Conservation (phyloP, 2,329 filamentous ascomycete species). For the Trichoderma atroviride region DNA sequence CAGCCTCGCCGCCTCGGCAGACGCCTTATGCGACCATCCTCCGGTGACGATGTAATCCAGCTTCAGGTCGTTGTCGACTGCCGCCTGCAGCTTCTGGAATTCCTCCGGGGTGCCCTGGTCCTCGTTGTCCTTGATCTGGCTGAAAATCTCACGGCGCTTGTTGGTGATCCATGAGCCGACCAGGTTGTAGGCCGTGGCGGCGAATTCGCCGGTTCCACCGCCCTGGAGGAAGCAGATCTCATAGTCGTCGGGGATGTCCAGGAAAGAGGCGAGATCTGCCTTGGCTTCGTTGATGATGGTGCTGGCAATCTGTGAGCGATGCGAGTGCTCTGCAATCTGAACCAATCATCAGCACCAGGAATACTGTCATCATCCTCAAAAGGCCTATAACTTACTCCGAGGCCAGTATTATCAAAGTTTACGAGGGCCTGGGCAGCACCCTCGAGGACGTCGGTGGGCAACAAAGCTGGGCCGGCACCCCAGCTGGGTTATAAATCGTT, state of each 20-base stretch:
- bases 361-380: too few relatives aligned
- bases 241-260: slow-evolving; percentile 84
- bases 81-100: slow-evolving; percentile 57
- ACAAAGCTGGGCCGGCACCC: slow-evolving; percentile 83
- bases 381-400: slow-evolving; percentile 54
- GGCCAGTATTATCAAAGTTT: slow-evolving; percentile 77
- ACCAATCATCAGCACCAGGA: too few relatives aligned
- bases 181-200: background rate
- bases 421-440: slow-evolving; percentile 74
- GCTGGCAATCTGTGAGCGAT: slow-evolving; percentile 77
- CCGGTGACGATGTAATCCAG: slow-evolving; percentile 80
- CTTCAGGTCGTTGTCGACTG: slow-evolving; percentile 71
- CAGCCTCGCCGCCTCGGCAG: slow-evolving; percentile 73
- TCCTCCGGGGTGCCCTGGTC: background rate
- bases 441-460: slow-evolving; percentile 81
- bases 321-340: slow-evolving; percentile 78
- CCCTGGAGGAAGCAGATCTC: slow-evolving; percentile 87
- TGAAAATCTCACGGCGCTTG: background rate
- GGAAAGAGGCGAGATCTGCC: slow-evolving; percentile 68
- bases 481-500: slow-evolving; percentile 49
- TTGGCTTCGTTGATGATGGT: slow-evolving; percentile 81
- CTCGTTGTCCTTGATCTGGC: background rate
- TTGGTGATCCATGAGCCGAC: slow-evolving; percentile 1
- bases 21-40: slow-evolving; percentile 84
- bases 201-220: slow-evolving; percentile 83